Evolutionary conservation across 805 yeast species (phyloP).

Genomic region (Ogataea siamensis): DNA sequence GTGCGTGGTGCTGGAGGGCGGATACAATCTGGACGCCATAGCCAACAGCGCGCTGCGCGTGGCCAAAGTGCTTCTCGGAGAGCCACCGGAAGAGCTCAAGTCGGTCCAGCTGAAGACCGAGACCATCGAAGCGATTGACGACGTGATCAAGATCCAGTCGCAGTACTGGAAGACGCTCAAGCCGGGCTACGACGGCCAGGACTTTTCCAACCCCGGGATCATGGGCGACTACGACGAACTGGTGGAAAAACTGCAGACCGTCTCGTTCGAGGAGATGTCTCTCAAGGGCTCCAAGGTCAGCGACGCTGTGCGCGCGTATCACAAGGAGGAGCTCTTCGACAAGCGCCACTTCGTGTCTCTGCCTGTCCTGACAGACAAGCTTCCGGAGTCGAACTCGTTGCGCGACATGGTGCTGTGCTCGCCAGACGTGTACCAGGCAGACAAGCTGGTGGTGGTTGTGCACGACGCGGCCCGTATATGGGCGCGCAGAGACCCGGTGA

Average conservation of each 20-base stretch:
- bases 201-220: slow-evolving; percentile 30
- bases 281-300: slow-evolving; percentile 52
- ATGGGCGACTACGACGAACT: slow-evolving; percentile 35
- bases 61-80: slow-evolving; percentile 87
- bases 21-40: slow-evolving; percentile 89
- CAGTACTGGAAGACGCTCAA: slow-evolving; percentile 83
- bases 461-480: slow-evolving; percentile 94
- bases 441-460: slow-evolving; percentile 65
- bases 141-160: slow-evolving; percentile 77
- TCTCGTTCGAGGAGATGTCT: slow-evolving; percentile 35
- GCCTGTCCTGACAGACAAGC: slow-evolving; percentile 52
- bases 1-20: slow-evolving; percentile 93
- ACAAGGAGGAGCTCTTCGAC: slow-evolving; percentile 53
- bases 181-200: slow-evolving; percentile 53
- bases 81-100: slow-evolving; percentile 82
- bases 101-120: slow-evolving; percentile 67
- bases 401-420: slow-evolving; percentile 72
- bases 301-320: slow-evolving; percentile 74
- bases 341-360: slow-evolving; percentile 60
- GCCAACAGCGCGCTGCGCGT: slow-evolving; percentile 90
- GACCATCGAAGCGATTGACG: slow-evolving; percentile 76
- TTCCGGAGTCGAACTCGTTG: slow-evolving; percentile 46
- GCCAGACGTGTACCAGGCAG: slow-evolving; percentile 60
- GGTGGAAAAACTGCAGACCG: slow-evolving; percentile 40
- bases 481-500: slow-evolving; percentile 78